These are phyloP conservation scores for Phytophthora capsici DNA, from an alignment of 352 stramenopile species.

Conservation along the genomic window DNA sequence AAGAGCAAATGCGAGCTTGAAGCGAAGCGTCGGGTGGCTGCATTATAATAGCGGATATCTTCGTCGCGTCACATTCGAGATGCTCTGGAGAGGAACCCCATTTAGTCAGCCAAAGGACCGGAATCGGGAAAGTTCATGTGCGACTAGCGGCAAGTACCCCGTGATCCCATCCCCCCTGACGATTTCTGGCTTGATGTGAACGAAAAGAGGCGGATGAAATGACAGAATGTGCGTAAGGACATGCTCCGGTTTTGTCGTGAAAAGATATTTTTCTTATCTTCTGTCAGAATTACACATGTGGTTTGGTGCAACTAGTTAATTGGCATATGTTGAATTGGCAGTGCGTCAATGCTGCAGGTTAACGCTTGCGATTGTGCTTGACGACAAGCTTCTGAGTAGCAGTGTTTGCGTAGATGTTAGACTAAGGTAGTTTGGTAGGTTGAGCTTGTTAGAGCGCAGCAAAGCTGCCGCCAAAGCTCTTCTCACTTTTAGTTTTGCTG, in stretches of 20 bases:
- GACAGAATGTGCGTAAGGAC: background rate
- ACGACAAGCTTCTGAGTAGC: no score
- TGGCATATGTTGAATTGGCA: no score
- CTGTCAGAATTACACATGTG: no score
- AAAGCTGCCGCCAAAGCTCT: no score
- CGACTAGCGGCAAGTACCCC: conserved; percentile 8
- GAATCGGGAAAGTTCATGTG: conserved; percentile 1
- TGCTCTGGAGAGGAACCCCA: background rate
- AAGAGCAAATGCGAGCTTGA: conserved; percentile 8
- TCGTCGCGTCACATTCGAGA: conserved; percentile 24
- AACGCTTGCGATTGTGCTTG: no score
- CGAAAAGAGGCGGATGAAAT: conserved; percentile 19
- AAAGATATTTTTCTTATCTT: background rate
- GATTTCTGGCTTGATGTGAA: conserved; percentile 14
- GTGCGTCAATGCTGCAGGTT: no score
- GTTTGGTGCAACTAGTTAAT: background rate
- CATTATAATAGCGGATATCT: conserved; percentile 9
- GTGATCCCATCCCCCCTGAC: background rate
- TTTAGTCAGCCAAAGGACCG: conserved; percentile 12
- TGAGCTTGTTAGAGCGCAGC: no score
- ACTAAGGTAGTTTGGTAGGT: no score
- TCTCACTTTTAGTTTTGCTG: no score
- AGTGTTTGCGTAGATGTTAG: no score
- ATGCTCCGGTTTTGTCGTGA: background rate
- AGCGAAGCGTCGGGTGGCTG: conserved; percentile 2